phyloP scores from a whole-genome alignment of 257 asterid species.

The Scutellaria galericulata region DNA sequence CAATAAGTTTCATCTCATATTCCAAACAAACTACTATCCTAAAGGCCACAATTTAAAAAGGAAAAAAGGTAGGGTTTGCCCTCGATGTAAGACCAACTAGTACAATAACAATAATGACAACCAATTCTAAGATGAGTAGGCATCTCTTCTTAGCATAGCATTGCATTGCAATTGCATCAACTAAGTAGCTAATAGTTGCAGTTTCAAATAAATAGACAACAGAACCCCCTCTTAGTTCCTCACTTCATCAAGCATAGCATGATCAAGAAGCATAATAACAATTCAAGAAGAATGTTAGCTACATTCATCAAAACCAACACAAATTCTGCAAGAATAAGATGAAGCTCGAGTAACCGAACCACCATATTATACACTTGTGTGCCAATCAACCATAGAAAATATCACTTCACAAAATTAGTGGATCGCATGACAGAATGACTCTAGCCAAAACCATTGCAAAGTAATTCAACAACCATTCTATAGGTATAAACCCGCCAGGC shows the following conservation, averaged over 20 bases:
- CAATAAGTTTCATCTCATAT: no score
- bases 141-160: background rate
- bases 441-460: slow-evolving; percentile 23
- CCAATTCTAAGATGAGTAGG: background rate
- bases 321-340: background rate
- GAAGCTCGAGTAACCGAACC: slow-evolving; percentile 28
- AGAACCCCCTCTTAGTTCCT: no score
- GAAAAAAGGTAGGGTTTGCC: no score
- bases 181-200: background rate
- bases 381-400: slow-evolving; percentile 28
- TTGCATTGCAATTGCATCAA: background rate
- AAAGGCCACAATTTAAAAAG: no score
- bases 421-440: slow-evolving; percentile 36
- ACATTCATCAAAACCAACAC: background rate
- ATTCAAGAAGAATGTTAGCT: background rate
- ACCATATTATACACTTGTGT: slow-evolving; percentile 35
- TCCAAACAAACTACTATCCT: no score
- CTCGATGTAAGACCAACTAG: no score
- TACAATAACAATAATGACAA: background rate
- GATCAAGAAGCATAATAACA: background rate
- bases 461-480: slow-evolving; percentile 24
- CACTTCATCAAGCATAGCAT: background rate
- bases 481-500: slow-evolving; percentile 34
- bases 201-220: no score
- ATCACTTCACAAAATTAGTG: slow-evolving; percentile 35